Conservation (phyloP, 176 grass and related monocot genomes). For the Carex myosuroides region DNA sequence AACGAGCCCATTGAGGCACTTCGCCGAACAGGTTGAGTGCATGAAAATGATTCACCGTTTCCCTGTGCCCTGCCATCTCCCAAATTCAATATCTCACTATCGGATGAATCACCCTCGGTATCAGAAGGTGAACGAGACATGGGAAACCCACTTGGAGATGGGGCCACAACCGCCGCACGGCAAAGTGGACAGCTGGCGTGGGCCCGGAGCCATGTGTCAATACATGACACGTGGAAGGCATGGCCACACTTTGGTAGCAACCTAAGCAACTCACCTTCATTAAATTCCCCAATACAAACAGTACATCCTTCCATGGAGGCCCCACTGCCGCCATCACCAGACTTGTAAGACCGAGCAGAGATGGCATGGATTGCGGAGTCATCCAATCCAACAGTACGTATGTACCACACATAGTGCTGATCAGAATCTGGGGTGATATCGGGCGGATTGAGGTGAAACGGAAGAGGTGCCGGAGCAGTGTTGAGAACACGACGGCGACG, state of each 20-base stretch:
- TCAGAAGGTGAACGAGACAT: not conserved
- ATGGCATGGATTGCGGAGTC: slow-evolving; percentile 69
- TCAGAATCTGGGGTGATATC: slow-evolving; percentile 17
- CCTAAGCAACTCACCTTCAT: slow-evolving; percentile 67
- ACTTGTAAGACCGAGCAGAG: slow-evolving; percentile 57
- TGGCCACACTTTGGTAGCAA: slow-evolving; percentile 67
- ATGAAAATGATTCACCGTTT: not conserved
- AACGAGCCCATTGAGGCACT: slow-evolving; percentile 20
- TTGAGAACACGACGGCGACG: not conserved
- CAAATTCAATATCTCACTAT: not conserved
- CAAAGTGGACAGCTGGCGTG: slow-evolving; percentile 82
- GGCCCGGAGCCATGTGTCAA: slow-evolving; percentile 75
- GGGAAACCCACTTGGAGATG: not conserved
- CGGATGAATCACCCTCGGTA: not conserved
- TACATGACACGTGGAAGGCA: slow-evolving; percentile 77
- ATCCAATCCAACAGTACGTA: slow-evolving; percentile 75
- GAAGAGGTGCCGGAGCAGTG: slow-evolving; percentile 2
- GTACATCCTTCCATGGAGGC: slow-evolving; percentile 28
- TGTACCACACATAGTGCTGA: slow-evolving; percentile 74
- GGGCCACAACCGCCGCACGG: slow-evolving; percentile 50
- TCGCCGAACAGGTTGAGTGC: slow-evolving; percentile 9
- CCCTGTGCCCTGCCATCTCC: not conserved
- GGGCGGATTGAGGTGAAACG: not conserved
- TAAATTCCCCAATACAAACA: slow-evolving; percentile 80
- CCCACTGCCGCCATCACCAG: slow-evolving; percentile 9